Percentiles rank a stretch among this genome's conserved stretches.
Conservation (phyloP, 495 filamentous ascomycete species). For the Hyaloscypha hepaticicola region DNA sequence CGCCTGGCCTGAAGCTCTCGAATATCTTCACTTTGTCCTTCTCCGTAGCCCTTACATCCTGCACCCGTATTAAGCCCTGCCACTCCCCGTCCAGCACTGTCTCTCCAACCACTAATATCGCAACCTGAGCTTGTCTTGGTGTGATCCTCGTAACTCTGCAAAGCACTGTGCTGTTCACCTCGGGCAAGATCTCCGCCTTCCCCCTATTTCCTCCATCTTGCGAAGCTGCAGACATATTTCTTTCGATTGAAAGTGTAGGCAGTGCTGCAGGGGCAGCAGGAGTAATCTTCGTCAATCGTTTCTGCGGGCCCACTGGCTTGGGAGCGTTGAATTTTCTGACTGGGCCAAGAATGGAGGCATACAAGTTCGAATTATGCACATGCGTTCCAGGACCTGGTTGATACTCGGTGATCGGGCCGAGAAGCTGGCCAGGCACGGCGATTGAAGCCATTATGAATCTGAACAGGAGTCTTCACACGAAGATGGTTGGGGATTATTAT, state of each 20-base stretch:
- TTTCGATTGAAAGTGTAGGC: constrained; percentile 36
- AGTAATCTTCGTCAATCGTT: constrained; percentile 54
- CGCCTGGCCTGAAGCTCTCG: constrained; percentile 89
- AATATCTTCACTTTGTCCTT: constrained; percentile 90
- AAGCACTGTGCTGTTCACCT: constrained; percentile 77
- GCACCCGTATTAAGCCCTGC: constrained; percentile 65
- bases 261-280: constrained; percentile 30
- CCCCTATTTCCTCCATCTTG: constrained; percentile 3
- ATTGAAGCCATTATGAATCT: constrained; percentile 26
- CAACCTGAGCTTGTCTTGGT: constrained; percentile 76
- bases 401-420: constrained; percentile 65
- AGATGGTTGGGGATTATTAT: not conserved
- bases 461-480: not conserved
- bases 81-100: constrained; percentile 59
- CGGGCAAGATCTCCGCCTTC: constrained; percentile 70
- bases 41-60: constrained; percentile 93
- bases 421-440: constrained; percentile 71
- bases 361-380: constrained; percentile 65
- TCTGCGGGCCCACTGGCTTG: constrained; percentile 55
- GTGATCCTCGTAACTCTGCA: constrained; percentile 81
- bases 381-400: constrained; percentile 78
- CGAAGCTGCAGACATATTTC: constrained; percentile 23
- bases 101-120: constrained; percentile 75
- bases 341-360: constrained; percentile 68
- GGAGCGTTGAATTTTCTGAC: constrained; percentile 48